phyloP scores from a whole-genome alignment of 192 early-diverging fungal genomes.

The Jimgerdemannia flammicorona region DNA sequence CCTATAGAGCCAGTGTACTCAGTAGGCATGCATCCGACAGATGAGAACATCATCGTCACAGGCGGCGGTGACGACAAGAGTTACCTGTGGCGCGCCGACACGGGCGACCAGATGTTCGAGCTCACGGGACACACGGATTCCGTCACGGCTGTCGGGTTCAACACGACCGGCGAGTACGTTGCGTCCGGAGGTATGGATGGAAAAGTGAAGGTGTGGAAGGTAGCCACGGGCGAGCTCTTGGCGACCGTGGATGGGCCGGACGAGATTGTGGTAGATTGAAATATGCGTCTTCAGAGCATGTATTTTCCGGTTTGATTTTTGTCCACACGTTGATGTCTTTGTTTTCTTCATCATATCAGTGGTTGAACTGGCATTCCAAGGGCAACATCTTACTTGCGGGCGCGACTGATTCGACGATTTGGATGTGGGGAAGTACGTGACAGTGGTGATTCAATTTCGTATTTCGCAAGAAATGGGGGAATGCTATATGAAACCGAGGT shows the following conservation, averaged over 20 bases:
- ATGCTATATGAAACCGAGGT: conserved; percentile 1
- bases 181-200: conserved; percentile 98
- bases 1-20: conserved; percentile 80
- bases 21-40: conserved; percentile 73
- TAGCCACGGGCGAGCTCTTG: conserved; percentile 57
- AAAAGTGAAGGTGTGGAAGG: conserved; percentile 71
- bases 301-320: neutral
- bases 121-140: conserved; percentile 86
- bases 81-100: conserved; percentile 85
- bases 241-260: conserved; percentile 80
- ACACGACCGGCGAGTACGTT: conserved; percentile 75
- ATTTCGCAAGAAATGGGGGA: no score
- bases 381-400: conserved; percentile 91
- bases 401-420: conserved; percentile 81
- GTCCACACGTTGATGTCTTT: neutral
- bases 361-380: conserved; percentile 95
- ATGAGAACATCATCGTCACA: conserved; percentile 63
- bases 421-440: conserved; percentile 85
- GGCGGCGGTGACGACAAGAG: conserved; percentile 94
- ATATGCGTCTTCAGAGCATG: neutral
- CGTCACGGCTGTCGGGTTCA: conserved; percentile 79
- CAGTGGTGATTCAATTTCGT: neutral
- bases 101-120: conserved; percentile 70
- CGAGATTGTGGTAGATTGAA: conserved; percentile 71
- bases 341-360: conserved; percentile 36